Conservation (phyloP, 345 rosid genomes). For the Garcia nutans region DNA sequence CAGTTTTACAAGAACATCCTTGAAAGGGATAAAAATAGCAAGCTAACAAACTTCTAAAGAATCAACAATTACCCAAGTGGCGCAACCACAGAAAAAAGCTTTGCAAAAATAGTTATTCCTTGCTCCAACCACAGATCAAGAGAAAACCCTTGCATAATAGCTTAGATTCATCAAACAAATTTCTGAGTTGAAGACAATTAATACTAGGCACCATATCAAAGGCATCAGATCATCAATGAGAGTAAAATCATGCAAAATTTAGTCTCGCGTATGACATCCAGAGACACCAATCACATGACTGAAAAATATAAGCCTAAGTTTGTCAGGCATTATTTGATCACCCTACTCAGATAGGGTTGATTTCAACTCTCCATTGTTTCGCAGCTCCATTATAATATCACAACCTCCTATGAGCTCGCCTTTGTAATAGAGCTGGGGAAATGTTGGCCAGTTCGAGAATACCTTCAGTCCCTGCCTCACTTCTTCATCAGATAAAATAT, state of each 20-base stretch:
- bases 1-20: no score
- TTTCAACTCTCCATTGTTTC: constrained; percentile 66
- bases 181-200: not conserved
- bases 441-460: constrained; percentile 96
- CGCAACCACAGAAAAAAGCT: not conserved
- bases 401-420: constrained; percentile 98
- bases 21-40: not conserved
- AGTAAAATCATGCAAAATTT: constrained; percentile 6
- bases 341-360: constrained; percentile 69
- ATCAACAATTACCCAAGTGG: not conserved
- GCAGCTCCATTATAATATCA: constrained; percentile 80
- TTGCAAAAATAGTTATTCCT: not conserved
- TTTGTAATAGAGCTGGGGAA: constrained; percentile 88
- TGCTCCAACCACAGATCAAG: not conserved
- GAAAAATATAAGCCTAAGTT: not conserved
- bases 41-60: not conserved
- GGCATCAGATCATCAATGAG: not conserved
- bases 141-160: not conserved
- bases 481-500: constrained; percentile 77
- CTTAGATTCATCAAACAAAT: not conserved
- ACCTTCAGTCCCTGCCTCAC: constrained; percentile 88
- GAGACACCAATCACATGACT: constrained; percentile 17
- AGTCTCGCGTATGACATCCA: constrained; percentile 9
- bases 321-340: constrained; percentile 6
- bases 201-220: not conserved